phyloP scores from a whole-genome alignment of 2,329 filamentous ascomycete species.

The Drechmeria coniospora region DNA sequence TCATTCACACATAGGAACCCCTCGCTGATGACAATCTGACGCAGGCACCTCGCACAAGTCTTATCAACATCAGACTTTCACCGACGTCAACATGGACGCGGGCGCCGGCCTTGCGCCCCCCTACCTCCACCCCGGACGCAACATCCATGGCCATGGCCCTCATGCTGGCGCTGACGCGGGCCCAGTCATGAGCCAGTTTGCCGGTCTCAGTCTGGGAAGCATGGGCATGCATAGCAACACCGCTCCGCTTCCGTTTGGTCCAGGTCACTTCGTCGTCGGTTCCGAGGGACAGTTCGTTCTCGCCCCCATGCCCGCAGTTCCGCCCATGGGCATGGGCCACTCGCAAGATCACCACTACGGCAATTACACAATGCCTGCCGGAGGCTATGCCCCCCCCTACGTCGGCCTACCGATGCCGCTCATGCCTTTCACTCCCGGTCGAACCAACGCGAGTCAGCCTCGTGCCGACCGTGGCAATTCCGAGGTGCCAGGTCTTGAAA shows the following conservation, averaged over 20 bases:
- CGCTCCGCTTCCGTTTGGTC: slow-evolving; percentile 17
- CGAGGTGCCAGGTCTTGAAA: slow-evolving; percentile 47
- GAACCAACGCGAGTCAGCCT: slow-evolving; percentile 26
- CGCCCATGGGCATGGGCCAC: slow-evolving; percentile 20
- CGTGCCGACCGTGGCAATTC: slow-evolving; percentile 31
- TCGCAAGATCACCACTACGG: slow-evolving; percentile 18
- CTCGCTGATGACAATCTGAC: background rate
- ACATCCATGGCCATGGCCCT: slow-evolving; percentile 14
- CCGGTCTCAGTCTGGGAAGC: slow-evolving; percentile 21
- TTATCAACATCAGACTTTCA: slow-evolving; percentile 17
- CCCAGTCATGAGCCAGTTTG: slow-evolving; percentile 19
- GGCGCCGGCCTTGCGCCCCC: slow-evolving; percentile 14
- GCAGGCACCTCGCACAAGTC: slow-evolving; percentile 15
- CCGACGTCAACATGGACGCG: slow-evolving; percentile 20
- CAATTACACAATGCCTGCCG: slow-evolving; percentile 15
- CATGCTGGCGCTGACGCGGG: slow-evolving; percentile 16
- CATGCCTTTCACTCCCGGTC: slow-evolving; percentile 38
- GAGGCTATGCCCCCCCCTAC: slow-evolving; percentile 21
- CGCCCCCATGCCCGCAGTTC: slow-evolving; percentile 18
- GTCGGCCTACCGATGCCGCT: slow-evolving; percentile 21
- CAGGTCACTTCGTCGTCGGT: slow-evolving; percentile 20
- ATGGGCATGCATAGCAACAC: slow-evolving; percentile 17
- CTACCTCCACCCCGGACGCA: slow-evolving; percentile 15
- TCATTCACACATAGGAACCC: background rate
- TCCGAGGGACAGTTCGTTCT: slow-evolving; percentile 24